Conservation (phyloP, 495 filamentous ascomycete genomes). For the Talaromyces thailandensis region DNA sequence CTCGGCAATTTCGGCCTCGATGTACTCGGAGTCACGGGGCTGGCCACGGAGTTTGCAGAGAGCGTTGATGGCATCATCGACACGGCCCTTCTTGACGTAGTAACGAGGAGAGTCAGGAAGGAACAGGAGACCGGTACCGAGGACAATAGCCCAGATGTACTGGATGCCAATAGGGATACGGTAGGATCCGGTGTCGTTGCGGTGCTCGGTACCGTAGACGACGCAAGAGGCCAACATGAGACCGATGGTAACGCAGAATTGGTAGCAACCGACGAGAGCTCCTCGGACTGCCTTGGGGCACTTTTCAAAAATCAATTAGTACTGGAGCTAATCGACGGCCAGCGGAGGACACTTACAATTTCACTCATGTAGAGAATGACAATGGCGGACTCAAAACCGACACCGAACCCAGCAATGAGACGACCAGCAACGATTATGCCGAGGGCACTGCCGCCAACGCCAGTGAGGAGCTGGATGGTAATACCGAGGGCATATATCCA, state of each 20-base stretch:
- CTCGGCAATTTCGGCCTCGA: constrained; percentile 61
- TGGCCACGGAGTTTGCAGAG: constrained; percentile 37
- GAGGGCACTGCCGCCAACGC: constrained; percentile 34
- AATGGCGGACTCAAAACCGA: constrained; percentile 67
- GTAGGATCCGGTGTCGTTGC: constrained; percentile 55
- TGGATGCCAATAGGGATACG: constrained; percentile 63
- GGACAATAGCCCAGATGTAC: constrained; percentile 57
- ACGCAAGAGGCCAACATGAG: constrained; percentile 65
- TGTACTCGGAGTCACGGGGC: constrained; percentile 48
- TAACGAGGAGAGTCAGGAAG: constrained; percentile 71
- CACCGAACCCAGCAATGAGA: constrained; percentile 62
- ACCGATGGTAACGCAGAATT: constrained; percentile 66
- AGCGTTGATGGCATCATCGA: constrained; percentile 21
- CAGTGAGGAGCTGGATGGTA: constrained; percentile 39
- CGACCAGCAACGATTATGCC: constrained; percentile 58
- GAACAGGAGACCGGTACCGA: constrained; percentile 54
- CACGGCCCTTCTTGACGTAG: constrained; percentile 42
- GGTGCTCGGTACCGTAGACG: constrained; percentile 56
- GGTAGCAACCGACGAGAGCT: constrained; percentile 60
- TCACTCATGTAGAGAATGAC: constrained; percentile 71
- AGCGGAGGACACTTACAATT: constrained; percentile 15
- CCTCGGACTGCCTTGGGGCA: constrained; percentile 57
- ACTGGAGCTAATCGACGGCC: background rate
- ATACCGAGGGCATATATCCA: constrained; percentile 55
- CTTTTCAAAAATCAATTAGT: constrained; percentile 7